phyloP scores from a whole-genome alignment of 768 basidiomycete genomes.

The Macrolepiota dolichaula region DNA sequence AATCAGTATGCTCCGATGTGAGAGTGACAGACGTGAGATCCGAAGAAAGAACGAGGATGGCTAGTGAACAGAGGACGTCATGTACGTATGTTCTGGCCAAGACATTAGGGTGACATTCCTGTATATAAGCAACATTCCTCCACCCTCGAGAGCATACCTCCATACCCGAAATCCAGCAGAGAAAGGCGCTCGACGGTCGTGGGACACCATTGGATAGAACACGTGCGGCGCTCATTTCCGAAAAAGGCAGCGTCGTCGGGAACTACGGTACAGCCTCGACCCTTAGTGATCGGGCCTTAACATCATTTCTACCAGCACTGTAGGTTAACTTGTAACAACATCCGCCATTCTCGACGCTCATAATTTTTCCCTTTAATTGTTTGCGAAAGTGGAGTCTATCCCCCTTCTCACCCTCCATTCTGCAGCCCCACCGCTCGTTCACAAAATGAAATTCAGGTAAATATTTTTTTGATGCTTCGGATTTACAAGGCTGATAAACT shows the following conservation, averaged over 20 bases:
- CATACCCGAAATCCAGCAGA: not conserved
- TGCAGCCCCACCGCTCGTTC: slow-evolving; percentile 18
- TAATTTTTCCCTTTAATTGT: not conserved
- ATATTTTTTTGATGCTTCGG: slow-evolving; percentile 8
- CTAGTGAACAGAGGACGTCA: not conserved
- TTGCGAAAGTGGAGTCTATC: slow-evolving; percentile 33
- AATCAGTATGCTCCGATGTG: not conserved
- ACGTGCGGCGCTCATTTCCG: not conserved
- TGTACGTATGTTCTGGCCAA: not conserved
- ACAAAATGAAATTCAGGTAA: slow-evolving; percentile 63
- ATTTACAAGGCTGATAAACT: not conserved
- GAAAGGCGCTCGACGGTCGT: not conserved
- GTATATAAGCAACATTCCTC: not conserved
- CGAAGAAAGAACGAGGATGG: not conserved
- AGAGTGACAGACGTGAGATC: not conserved
- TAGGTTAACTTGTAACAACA: not conserved
- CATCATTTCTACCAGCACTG: not conserved
- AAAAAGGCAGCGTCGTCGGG: not conserved
- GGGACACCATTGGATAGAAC: not conserved
- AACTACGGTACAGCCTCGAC: not conserved
- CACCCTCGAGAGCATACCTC: not conserved
- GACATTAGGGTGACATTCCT: not conserved
- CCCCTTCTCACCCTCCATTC: slow-evolving; percentile 31
- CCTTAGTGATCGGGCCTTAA: not conserved
- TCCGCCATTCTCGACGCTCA: not conserved